Evolutionary conservation across 2,329 filamentous ascomycete species (phyloP).

Genomic region (Aurifilum marmelostoma): DNA sequence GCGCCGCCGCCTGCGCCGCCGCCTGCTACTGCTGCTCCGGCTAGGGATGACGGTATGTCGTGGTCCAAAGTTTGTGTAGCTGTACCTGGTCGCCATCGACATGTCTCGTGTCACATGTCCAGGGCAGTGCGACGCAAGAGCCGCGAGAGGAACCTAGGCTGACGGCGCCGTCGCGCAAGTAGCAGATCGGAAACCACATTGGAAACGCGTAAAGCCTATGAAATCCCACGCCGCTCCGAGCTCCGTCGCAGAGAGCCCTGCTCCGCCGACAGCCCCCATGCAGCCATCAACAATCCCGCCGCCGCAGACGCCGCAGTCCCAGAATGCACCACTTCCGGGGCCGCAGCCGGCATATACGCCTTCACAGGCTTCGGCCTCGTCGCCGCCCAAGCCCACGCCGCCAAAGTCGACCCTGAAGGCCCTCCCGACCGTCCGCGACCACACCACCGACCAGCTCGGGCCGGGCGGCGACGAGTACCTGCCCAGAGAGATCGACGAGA

Average conservation of each 20-base stretch:
- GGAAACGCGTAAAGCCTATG: conserved; percentile 65
- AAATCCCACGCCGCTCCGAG: conserved; percentile 58
- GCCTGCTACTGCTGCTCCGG: conserved; percentile 40
- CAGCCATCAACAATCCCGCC: conserved; percentile 42
- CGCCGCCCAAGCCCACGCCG: conserved; percentile 78
- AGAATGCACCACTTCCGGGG: conserved; percentile 36
- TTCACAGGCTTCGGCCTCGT: conserved; percentile 52
- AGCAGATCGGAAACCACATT: conserved; percentile 53
- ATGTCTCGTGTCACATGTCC: conserved; percentile 38
- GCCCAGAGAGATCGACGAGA: conserved; percentile 88
- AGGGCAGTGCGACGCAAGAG: conserved; percentile 37
- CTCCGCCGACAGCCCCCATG: conserved; percentile 52
- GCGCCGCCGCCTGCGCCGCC: conserved; percentile 50
- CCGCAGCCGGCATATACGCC: conserved; percentile 41
- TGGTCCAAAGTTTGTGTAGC: conserved; percentile 42
- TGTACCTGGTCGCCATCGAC: conserved; percentile 39
- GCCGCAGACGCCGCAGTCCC: conserved; percentile 36
- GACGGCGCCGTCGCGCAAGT: conserved; percentile 37
- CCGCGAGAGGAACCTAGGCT: conserved; percentile 36
- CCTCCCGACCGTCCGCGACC: conserved; percentile 91
- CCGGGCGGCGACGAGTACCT: conserved; percentile 92
- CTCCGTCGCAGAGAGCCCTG: conserved; percentile 60
- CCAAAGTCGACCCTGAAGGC: conserved; percentile 89
- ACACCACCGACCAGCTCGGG: conserved; percentile 94
- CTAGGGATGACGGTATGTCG: conserved; percentile 76